These are phyloP conservation scores for Coemansia sp. DNA, from an alignment of 192 early-diverging fungal species.

Conservation along the genomic window DNA sequence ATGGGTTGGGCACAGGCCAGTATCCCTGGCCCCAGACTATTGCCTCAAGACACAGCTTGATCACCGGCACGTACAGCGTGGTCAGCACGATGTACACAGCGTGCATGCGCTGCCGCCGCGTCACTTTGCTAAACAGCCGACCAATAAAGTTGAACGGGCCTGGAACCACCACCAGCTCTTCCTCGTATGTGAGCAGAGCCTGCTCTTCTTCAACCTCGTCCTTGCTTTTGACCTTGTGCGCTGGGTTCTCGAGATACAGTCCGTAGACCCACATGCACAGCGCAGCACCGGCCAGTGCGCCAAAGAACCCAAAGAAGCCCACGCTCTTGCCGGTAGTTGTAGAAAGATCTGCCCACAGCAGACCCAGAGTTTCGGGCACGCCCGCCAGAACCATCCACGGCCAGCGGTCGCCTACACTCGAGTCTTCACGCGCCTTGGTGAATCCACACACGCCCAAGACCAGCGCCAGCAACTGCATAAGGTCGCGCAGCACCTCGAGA, in stretches of 20 bases:
- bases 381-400: slow-evolving; percentile 43
- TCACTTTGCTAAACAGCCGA: slow-evolving; percentile 27
- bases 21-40: slow-evolving; percentile 54
- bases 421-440: slow-evolving; percentile 26
- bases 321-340: slow-evolving; percentile 46
- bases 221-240: background rate
- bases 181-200: slow-evolving; percentile 37
- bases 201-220: background rate
- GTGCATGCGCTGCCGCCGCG: slow-evolving; percentile 42
- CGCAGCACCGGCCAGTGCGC: slow-evolving; percentile 13
- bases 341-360: slow-evolving; percentile 52
- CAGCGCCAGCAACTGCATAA: slow-evolving; percentile 41
- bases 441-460: slow-evolving; percentile 37
- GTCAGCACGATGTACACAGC: slow-evolving; percentile 42
- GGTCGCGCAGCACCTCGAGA: slow-evolving; percentile 46
- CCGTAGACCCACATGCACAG: slow-evolving; percentile 43
- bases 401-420: slow-evolving; percentile 32
- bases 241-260: slow-evolving; percentile 23
- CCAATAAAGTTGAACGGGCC: slow-evolving; percentile 35
- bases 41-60: slow-evolving; percentile 54
- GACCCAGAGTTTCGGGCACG: slow-evolving; percentile 37
- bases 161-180: slow-evolving; percentile 32
- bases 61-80: slow-evolving; percentile 53
- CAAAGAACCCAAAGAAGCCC: slow-evolving; percentile 47
- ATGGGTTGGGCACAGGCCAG: slow-evolving; percentile 56